These are phyloP conservation scores for Populus davidiana DNA, from an alignment of 345 rosid species.

Conservation along the genomic window DNA sequence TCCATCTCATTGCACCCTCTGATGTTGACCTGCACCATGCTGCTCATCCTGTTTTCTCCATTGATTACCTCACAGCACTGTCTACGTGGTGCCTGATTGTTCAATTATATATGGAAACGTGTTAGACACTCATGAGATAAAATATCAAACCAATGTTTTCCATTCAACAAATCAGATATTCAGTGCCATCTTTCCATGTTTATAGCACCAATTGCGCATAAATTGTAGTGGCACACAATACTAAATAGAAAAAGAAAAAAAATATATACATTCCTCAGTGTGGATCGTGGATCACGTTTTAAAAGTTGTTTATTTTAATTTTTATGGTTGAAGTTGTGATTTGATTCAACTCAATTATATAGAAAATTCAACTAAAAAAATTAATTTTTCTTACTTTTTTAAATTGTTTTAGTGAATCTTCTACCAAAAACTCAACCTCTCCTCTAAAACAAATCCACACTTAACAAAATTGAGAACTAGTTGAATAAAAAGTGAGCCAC, in stretches of 20 bases:
- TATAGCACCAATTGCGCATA: slow-evolving; percentile 22
- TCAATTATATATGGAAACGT: not conserved
- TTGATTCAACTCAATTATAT: too few relatives aligned
- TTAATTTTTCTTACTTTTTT: too few relatives aligned
- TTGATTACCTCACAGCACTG: slow-evolving; percentile 61
- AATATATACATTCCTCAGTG: too few relatives aligned
- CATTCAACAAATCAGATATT: not conserved
- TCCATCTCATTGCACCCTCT: slow-evolving; percentile 57
- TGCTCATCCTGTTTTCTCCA: slow-evolving; percentile 15
- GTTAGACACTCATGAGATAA: not conserved
- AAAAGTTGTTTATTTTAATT: too few relatives aligned
- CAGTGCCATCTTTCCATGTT: not conserved
- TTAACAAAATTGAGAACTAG: too few relatives aligned
- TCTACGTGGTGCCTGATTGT: slow-evolving; percentile 74
- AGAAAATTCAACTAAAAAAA: too few relatives aligned
- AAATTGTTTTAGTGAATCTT: too few relatives aligned
- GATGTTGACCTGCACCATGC: slow-evolving; percentile 45
- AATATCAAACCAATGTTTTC: not conserved
- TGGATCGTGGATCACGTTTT: too few relatives aligned
- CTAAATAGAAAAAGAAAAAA: not conserved
- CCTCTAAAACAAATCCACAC: too few relatives aligned
- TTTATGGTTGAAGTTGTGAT: too few relatives aligned
- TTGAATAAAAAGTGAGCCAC: too few relatives aligned
- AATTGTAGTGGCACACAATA: not conserved
- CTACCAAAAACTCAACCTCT: too few relatives aligned